Percentiles rank a stretch among this genome's conserved stretches.
Conservation (phyloP, 768 basidiomycete species). For the Phylloporus arenicola region DNA sequence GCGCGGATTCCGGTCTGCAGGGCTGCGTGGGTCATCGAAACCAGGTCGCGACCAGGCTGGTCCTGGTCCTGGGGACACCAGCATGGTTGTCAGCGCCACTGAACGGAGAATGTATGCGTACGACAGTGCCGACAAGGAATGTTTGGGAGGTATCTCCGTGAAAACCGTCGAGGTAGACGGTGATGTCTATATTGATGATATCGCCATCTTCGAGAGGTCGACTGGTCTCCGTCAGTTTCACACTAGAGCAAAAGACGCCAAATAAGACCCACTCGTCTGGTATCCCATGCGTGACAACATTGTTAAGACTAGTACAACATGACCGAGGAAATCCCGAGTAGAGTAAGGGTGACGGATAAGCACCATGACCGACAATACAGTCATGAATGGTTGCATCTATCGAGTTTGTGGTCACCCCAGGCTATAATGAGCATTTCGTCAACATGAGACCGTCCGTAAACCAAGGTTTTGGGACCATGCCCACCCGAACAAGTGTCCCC, state of each 20-base stretch:
- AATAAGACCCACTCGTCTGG: slow-evolving; percentile 70
- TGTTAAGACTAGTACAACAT: slow-evolving; percentile 73
- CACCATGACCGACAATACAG: slow-evolving; percentile 58
- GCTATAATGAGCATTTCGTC: slow-evolving; percentile 33
- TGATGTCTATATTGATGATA: slow-evolving; percentile 85
- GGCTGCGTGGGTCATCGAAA: slow-evolving; percentile 57
- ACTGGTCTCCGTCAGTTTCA: slow-evolving; percentile 36
- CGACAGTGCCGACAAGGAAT: slow-evolving; percentile 76
- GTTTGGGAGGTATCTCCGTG: slow-evolving; percentile 89
- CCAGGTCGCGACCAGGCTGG: slow-evolving; percentile 57
- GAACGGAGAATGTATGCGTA: slow-evolving; percentile 28
- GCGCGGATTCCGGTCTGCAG: slow-evolving; percentile 63
- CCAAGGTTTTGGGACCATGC: background rate
- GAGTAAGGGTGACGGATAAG: slow-evolving; percentile 82
- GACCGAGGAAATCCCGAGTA: slow-evolving; percentile 56
- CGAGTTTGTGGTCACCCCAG: slow-evolving; percentile 64
- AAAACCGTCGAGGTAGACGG: slow-evolving; percentile 75
- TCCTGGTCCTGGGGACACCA: slow-evolving; percentile 61
- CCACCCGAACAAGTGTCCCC: slow-evolving; percentile 48
- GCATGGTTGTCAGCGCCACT: background rate
- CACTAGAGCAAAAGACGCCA: background rate
- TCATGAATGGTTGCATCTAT: slow-evolving; percentile 73
- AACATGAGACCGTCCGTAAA: background rate
- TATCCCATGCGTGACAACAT: slow-evolving; percentile 82
- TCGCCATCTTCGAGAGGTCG: slow-evolving; percentile 78